Conservation (phyloP, 176 grass and related monocot genomes). For the Oryza coarctata region DNA sequence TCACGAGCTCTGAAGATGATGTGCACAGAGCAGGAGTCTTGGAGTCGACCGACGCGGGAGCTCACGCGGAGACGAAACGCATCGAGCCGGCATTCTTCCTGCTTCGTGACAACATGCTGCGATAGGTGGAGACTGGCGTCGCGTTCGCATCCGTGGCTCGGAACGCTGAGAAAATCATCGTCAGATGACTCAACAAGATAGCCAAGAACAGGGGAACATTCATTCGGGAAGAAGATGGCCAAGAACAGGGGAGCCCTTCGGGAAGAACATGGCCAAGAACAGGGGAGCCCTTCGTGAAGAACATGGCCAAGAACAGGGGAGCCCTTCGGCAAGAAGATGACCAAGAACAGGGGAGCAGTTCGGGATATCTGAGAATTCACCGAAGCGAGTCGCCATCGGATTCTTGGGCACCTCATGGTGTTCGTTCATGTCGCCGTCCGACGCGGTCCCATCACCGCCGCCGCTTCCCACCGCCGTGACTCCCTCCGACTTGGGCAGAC, state of each 20-base stretch:
- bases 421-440: not conserved
- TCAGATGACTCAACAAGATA: not conserved
- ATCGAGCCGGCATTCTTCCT: conserved; percentile 3
- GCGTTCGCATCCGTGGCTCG: not conserved
- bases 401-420: not conserved
- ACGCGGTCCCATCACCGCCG: not conserved
- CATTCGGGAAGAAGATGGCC: too few relatives aligned
- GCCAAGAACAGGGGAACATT: too few relatives aligned
- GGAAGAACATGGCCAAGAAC: too few relatives aligned
- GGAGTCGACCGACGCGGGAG: not conserved
- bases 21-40: not conserved
- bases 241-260: not conserved
- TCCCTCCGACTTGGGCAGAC: not conserved
- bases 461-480: not conserved
- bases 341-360: not conserved
- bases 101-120: not conserved
- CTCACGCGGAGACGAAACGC: not conserved
- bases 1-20: not conserved
- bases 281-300: too few relatives aligned
- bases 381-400: not conserved
- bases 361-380: not conserved
- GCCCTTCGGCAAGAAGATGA: not conserved
- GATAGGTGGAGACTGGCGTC: not conserved
- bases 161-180: not conserved
- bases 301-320: not conserved